Percentiles rank a stretch among this genome's conserved stretches.
These are phyloP conservation scores for Fusarium buharicum DNA, from an alignment of 2,329 filamentous ascomycete species.

Conservation along the genomic window DNA sequence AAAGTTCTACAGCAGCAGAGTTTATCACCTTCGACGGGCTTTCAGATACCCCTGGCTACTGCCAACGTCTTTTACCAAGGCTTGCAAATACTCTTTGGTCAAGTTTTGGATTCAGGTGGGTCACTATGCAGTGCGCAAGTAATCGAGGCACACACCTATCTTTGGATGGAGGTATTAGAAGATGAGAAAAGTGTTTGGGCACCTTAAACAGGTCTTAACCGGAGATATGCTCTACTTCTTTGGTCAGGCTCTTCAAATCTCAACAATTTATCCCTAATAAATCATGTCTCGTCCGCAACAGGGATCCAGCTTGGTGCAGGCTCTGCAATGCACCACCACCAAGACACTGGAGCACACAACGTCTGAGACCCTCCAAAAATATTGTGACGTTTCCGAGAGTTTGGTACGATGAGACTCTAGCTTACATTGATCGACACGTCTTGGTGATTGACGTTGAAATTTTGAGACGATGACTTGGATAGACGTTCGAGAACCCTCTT, in stretches of 20 bases:
- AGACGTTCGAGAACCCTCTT: slow-evolving; percentile 9
- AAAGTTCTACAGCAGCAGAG: background rate
- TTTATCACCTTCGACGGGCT: slow-evolving; percentile 5
- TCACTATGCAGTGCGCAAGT: no score
- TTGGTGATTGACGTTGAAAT: slow-evolving; percentile 1
- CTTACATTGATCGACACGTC: slow-evolving; percentile 3
- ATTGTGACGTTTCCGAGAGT: slow-evolving; percentile 1
- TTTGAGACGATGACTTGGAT: slow-evolving; percentile 5
- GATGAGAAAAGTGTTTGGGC: no score
- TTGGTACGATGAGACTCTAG: slow-evolving; percentile 7
- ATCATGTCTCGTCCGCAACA: background rate
- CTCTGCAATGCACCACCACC: slow-evolving; percentile 4
- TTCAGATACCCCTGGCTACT: slow-evolving; percentile 18
- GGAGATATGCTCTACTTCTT: no score
- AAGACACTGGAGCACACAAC: slow-evolving; percentile 1
- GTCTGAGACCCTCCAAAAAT: slow-evolving; percentile 11
- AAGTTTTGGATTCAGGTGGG: no score
- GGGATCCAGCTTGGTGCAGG: background rate
- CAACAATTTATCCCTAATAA: no score
- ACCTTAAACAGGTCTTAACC: no score
- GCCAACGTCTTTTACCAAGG: slow-evolving; percentile 2
- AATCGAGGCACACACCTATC: no score
- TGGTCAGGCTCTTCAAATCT: background rate
- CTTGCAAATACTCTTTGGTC: background rate
- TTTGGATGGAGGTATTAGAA: no score